Conservation (phyloP, 345 rosid species). For the Corchorus olitorius region DNA sequence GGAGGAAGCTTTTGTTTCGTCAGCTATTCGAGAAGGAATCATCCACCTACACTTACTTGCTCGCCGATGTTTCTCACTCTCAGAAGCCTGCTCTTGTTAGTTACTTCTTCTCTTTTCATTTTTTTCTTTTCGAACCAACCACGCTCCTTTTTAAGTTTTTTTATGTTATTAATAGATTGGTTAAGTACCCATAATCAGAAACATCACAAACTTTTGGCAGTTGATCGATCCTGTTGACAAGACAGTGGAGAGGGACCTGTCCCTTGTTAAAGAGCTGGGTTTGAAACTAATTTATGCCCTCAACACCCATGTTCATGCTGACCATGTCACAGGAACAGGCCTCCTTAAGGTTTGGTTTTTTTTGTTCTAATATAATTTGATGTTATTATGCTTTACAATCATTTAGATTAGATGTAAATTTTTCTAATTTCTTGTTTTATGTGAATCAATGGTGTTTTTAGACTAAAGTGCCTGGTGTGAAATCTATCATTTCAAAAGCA, state of each 20-base stretch:
- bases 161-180: background rate
- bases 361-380: background rate
- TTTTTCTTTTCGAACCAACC: background rate
- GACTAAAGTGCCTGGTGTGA: background rate
- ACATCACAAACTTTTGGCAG: background rate
- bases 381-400: background rate
- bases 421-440: background rate
- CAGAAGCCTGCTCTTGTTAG: background rate
- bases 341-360: background rate
- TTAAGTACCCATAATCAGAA: background rate
- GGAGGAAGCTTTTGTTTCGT: background rate
- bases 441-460: background rate
- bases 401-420: background rate
- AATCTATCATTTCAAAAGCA: conserved; percentile 1
- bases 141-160: background rate
- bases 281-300: conserved; percentile 1
- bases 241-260: conserved; percentile 1
- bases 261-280: conserved; percentile 4
- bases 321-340: background rate
- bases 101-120: background rate
- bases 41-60: background rate
- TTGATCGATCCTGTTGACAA: conserved; percentile 5
- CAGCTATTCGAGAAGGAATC: conserved; percentile 5
- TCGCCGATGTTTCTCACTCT: background rate
- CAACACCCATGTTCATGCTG: conserved; percentile 1